Percentiles rank a stretch among this genome's conserved stretches.
Evolutionary conservation across 2,329 filamentous ascomycete species (phyloP).

Genomic region (Botryotinia narcissicola): DNA sequence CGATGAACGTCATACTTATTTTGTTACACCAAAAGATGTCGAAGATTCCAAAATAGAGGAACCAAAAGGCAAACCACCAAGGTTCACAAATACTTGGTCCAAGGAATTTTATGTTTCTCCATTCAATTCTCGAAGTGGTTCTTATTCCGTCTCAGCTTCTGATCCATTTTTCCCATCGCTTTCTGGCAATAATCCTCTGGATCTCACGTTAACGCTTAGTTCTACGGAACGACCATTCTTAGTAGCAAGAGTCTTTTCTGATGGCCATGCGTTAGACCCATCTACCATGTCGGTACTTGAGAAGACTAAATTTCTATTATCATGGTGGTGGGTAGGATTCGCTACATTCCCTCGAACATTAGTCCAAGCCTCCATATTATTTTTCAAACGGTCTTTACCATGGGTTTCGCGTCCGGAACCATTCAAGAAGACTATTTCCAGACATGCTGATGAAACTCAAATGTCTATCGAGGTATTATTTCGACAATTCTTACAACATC

Average conservation of each 20-base stretch:
- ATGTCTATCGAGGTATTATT: conserved; percentile 47
- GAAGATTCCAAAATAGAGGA: conserved; percentile 25
- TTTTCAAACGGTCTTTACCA: conserved; percentile 55
- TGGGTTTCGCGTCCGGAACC: conserved; percentile 67
- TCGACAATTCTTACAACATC: conserved; percentile 46
- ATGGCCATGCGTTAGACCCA: conserved; percentile 51
- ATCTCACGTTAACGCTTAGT: conserved; percentile 62
- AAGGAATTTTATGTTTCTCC: conserved; percentile 78
- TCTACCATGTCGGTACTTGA: conserved; percentile 43
- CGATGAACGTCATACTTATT: conserved; percentile 66
- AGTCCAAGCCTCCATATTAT: conserved; percentile 57
- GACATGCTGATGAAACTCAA: conserved; percentile 53
- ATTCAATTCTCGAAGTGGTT: conserved; percentile 63
- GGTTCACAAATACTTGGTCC: conserved; percentile 53
- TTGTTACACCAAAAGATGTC: conserved; percentile 47
- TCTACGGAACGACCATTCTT: conserved; percentile 59
- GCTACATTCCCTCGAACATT: conserved; percentile 64
- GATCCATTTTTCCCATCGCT: conserved; percentile 48
- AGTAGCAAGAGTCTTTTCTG: conserved; percentile 57
- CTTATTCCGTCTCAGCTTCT: conserved; percentile 50
- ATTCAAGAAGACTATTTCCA: conserved; percentile 52
- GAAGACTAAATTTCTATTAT: conserved; percentile 48
- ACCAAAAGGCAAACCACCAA: conserved; percentile 16
- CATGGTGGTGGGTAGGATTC: conserved; percentile 68
- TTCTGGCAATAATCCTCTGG: conserved; percentile 55